These are phyloP conservation scores for Albatrellus ellisii DNA, from an alignment of 768 basidiomycete genomes.

Conservation along the genomic window DNA sequence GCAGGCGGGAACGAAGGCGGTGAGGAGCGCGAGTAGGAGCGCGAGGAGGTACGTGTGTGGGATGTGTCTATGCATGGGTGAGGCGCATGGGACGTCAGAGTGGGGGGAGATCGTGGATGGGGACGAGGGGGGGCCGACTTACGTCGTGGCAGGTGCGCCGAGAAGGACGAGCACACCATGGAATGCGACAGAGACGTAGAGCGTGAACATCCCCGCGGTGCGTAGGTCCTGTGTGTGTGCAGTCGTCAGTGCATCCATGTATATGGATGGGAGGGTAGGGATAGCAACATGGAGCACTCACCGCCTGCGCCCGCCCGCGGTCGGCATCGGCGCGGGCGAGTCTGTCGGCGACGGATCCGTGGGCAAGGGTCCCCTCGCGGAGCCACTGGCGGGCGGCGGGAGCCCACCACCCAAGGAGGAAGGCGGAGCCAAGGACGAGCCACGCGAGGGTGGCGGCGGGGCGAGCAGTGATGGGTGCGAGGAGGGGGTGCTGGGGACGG, in stretches of 20 bases:
- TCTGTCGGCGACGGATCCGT: too few species aligned
- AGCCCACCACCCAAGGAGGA: slow-evolving; percentile 64
- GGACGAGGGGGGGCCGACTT: slow-evolving; percentile 11
- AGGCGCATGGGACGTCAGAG: slow-evolving; percentile 1
- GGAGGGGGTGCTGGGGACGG: slow-evolving; percentile 57
- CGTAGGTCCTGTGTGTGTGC: slow-evolving; percentile 29
- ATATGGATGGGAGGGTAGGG: not conserved
- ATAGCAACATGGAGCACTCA: slow-evolving; percentile 18
- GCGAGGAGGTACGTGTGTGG: slow-evolving; percentile 56
- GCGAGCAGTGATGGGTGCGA: slow-evolving; percentile 49
- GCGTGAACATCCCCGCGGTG: slow-evolving; percentile 40
- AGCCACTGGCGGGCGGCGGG: slow-evolving; percentile 51
- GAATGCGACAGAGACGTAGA: slow-evolving; percentile 32
- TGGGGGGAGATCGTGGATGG: slow-evolving; percentile 1
- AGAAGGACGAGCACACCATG: slow-evolving; percentile 46
- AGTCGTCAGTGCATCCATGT: slow-evolving; percentile 4
- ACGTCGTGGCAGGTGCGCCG: slow-evolving; percentile 63
- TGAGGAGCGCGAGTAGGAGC: slow-evolving; percentile 52
- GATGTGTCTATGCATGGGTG: slow-evolving; percentile 15
- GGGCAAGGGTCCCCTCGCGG: slow-evolving; percentile 29
- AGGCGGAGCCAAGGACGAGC: slow-evolving; percentile 35
- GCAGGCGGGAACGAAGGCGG: slow-evolving; percentile 55
- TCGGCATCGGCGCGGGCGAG: slow-evolving; percentile 27
- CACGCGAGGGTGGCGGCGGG: slow-evolving; percentile 47
- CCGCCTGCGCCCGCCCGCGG: slow-evolving; percentile 26